A percentile compares a stretch with the other conserved stretches of the same genome.
Evolutionary conservation across 148 eudicot genomes (phyloP).

Genomic region (Dysphania ambrosioides): DNA sequence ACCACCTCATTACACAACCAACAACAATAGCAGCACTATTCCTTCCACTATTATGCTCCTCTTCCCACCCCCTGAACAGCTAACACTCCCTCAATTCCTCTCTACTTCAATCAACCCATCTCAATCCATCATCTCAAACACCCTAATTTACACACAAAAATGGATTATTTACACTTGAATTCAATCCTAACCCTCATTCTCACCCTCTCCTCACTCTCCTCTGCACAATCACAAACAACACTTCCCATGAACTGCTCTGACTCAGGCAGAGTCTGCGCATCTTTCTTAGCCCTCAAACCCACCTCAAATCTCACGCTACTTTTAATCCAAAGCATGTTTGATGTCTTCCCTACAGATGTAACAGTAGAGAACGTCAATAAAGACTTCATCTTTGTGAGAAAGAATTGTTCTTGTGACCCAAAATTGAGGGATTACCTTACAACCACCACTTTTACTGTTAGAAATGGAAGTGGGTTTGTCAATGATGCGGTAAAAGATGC

Average conservation of each 20-base stretch:
- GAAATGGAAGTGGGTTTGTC: slow-evolving; percentile 55
- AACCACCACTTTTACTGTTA: slow-evolving; percentile 68
- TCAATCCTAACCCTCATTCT: slow-evolving; percentile 13
- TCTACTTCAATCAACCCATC: background rate
- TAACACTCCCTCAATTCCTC: background rate
- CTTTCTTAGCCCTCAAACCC: slow-evolving; percentile 71
- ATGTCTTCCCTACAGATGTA: slow-evolving; percentile 58
- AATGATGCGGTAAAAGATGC: slow-evolving; percentile 54
- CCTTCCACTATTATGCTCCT: slow-evolving; percentile 17
- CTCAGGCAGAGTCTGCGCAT: slow-evolving; percentile 60
- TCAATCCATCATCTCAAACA: background rate
- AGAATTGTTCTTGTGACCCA: slow-evolving; percentile 81
- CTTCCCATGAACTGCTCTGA: slow-evolving; percentile 74
- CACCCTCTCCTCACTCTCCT: slow-evolving; percentile 16
- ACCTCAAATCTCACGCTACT: slow-evolving; percentile 43
- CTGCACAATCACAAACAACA: slow-evolving; percentile 26
- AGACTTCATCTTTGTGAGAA: slow-evolving; percentile 55
- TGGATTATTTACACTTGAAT: slow-evolving; percentile 18
- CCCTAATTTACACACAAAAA: background rate
- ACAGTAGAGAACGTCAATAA: slow-evolving; percentile 55
- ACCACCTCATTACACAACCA: background rate
- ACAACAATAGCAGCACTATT: background rate
- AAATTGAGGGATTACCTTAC: slow-evolving; percentile 47
- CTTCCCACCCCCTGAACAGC: slow-evolving; percentile 5
- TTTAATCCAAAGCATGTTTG: slow-evolving; percentile 79